phyloP scores from a whole-genome alignment of 441 rosid genomes.

The Adansonia rubrostipa region DNA sequence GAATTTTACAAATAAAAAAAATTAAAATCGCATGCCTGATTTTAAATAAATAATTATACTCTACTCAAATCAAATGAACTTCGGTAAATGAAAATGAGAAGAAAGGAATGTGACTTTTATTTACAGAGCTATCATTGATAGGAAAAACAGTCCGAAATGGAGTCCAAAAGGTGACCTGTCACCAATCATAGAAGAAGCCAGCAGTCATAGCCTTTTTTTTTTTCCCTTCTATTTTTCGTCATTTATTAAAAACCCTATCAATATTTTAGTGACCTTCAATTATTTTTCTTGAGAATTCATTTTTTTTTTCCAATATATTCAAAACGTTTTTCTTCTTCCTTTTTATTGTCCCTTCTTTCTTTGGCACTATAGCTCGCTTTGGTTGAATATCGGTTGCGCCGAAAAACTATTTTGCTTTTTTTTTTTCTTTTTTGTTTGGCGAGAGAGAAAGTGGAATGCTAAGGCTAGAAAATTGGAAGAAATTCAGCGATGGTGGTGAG shows the following conservation, averaged over 20 bases:
- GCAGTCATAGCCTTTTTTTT: neutral
- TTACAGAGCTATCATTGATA: neutral
- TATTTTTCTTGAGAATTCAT: neutral
- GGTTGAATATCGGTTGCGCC: neutral
- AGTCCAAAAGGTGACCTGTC: neutral
- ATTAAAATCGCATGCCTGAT: too few relatives aligned
- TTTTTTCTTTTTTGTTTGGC: neutral
- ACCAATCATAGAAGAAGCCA: neutral
- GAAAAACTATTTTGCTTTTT: neutral
- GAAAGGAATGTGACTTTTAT: neutral
- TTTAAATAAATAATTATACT: too few relatives aligned
- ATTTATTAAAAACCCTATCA: neutral
- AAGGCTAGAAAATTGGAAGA: slow-evolving; percentile 19
- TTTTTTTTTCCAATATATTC: neutral
- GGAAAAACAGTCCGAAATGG: neutral
- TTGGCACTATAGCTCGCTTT: neutral
- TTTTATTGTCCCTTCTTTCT: neutral
- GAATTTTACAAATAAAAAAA: too few relatives aligned
- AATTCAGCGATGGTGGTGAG: slow-evolving; percentile 72
- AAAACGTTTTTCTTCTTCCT: neutral
- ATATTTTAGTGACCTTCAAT: neutral
- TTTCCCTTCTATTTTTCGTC: neutral
- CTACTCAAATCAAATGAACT: too few relatives aligned
- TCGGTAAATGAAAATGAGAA: too few relatives aligned
- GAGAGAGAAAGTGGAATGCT: slow-evolving; percentile 27